Evolutionary conservation across 352 stramenopile species (phyloP).

Genomic region (Globisporangium cystogenes): DNA sequence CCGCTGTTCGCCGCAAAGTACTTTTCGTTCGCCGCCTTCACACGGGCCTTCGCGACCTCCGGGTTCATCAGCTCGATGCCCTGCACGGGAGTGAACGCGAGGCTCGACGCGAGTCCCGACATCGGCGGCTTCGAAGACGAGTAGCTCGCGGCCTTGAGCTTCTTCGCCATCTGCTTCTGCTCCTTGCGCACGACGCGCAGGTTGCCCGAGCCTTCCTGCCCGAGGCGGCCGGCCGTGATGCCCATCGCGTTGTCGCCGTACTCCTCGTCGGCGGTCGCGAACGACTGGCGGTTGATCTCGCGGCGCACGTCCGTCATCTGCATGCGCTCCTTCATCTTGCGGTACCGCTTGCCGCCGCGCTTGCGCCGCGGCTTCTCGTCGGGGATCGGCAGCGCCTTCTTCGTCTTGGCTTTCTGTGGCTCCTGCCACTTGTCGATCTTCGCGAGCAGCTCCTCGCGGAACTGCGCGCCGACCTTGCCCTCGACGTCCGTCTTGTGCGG

Average conservation of each 20-base stretch:
- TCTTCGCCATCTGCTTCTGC: slow-evolving; percentile 89
- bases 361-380: slow-evolving; percentile 96
- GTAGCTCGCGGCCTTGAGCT: slow-evolving; percentile 90
- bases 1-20: slow-evolving; percentile 95
- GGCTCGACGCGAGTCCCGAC: slow-evolving; percentile 91
- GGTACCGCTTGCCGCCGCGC: slow-evolving; percentile 89
- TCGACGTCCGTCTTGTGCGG: slow-evolving; percentile 68
- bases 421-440: slow-evolving; percentile 98
- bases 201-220: slow-evolving; percentile 83
- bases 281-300: slow-evolving; percentile 94
- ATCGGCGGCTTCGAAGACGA: slow-evolving; percentile 44
- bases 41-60: slow-evolving; percentile 88
- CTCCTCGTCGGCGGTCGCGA: slow-evolving; percentile 91
- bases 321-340: slow-evolving; percentile 97
- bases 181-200: slow-evolving; percentile 89
- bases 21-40: slow-evolving; percentile 95
- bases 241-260: slow-evolving; percentile 99
- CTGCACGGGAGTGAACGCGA: slow-evolving; percentile 97
- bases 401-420: slow-evolving; percentile 94
- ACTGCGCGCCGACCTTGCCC: slow-evolving; percentile 70
- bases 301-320: slow-evolving; percentile 97
- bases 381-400: slow-evolving; percentile 96
- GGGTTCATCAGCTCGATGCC: slow-evolving; percentile 98
- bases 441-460: slow-evolving; percentile 85
- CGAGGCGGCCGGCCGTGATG: slow-evolving; percentile 91